Evolutionary conservation across 345 rosid genomes (phyloP), one percentile per base, ranked within the genome.

Genomic region (Balakata baccata): DNA sequence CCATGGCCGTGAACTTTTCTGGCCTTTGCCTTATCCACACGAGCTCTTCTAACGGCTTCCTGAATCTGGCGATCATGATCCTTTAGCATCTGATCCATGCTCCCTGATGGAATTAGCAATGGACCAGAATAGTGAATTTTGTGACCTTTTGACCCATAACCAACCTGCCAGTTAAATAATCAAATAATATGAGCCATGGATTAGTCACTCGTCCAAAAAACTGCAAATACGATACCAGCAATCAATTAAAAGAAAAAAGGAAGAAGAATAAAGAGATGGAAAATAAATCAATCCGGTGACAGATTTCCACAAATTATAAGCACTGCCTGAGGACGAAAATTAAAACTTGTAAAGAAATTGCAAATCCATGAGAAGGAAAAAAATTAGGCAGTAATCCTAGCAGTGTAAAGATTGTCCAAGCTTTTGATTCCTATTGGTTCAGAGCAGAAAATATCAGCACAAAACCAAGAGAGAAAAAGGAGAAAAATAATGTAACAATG

Each of bases 101-200:
- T 92, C 65, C 93, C 93, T 5, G 98, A 86, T 37, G 98, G 98
- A 51, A 84, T 90, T 41, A 94, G 61, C 83, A 95, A 81, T 0
- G 99, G 99, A 51, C 98, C 99, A 11, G 99, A 95, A 74, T 95
- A 95, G 82, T 95, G 97, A 64, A 89, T 92, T 82, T 90, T 95
- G 75, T 84, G 91, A 54, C 90, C 98, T 87, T 88, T 92, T 61
- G 99, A 92, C 47, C 99, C 97, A 59, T 92, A 90, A 13, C 94
- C 96, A 73, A 90, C 80, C 96, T 95, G 84, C 66, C 76, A 13
- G n/a, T 34, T 56, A 6, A 3, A 53, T 14, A 22, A 78, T 64
- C 22, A 78, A 14, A 6, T 50, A 59, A 46, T 29, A 70, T 29
- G 34, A 29, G 34, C 34, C 34, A 29, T 29, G 34, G 34, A 41